Base-by-base conservation (phyloP, 2,329 filamentous ascomycete species). In the Cordyceps sp. region DNA sequence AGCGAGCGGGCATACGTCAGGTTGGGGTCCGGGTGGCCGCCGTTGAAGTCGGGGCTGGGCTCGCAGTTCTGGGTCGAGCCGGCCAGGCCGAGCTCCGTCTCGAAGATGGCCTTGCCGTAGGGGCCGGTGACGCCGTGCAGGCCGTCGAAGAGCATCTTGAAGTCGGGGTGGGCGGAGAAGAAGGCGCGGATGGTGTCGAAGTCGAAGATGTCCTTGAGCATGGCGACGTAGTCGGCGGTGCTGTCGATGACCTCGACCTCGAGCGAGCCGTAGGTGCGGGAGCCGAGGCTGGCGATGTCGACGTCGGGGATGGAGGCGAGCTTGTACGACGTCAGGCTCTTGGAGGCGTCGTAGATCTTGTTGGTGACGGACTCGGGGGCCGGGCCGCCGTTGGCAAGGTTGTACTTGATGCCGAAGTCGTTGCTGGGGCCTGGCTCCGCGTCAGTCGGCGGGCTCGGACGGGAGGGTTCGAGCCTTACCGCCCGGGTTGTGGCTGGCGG, bases 371-470 rank as follows among this genome's bases (percentile, higher is more conserved):
- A 78, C 59, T 98, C 90, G 36, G 90, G 90, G 35, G 90, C 90
- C 27, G 90, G 90, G 35, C 86, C 90, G 47, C 90, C 90, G 52
- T 98, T 96, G 55, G 84, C 68, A 37, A 98, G 69, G 69, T 98
- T 98, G 73, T 98, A 98, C 66, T 98, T 98, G 76, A 98, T 98
- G 46, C 90, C 90, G 48, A 98, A 98, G 61, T 98, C 90, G 54
- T 90, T 80, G 45, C 73, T 79, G 39, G 90, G 90, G 32, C 86
- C 84, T 93, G 45, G 4, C 10, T 20, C 34, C 17, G 28, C 9
- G 7, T 16, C 4, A 26, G 4, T 9, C 9, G n/a, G n/a, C n/a
- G n/a, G n/a, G n/a, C n/a, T n/a, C n/a, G n/a, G n/a, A n/a, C n/a
- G n/a, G n/a, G n/a, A n/a, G n/a, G n/a, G n/a, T n/a, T n/a, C n/a